Evolutionary conservation across 768 basidiomycete species (phyloP).

Genomic region (Termitomyces sp.): DNA sequence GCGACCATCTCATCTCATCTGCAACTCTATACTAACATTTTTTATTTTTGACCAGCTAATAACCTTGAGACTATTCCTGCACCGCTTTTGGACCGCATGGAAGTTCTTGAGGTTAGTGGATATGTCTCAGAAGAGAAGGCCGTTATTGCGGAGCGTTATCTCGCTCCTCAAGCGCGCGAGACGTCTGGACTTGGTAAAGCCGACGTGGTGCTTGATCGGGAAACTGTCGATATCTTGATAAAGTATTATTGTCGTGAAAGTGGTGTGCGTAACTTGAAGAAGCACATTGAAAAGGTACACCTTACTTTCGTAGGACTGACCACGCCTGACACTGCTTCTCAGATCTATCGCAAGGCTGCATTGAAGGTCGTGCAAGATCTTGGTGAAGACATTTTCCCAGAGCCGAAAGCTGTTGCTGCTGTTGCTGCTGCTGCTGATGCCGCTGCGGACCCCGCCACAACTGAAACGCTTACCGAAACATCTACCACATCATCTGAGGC

Average conservation of each 20-base stretch:
- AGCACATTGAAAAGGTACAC: constrained; percentile 93
- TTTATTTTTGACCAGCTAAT: constrained; percentile 55
- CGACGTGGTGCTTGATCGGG: constrained; percentile 74
- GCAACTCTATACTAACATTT: neutral
- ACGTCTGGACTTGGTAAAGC: constrained; percentile 82
- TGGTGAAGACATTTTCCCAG: constrained; percentile 83
- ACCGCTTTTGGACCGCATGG: constrained; percentile 93
- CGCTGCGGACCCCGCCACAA: constrained; percentile 13
- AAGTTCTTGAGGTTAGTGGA: constrained; percentile 90
- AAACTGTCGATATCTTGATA: constrained; percentile 84
- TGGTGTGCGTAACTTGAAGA: constrained; percentile 95
- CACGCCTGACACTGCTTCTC: neutral
- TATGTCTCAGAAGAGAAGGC: constrained; percentile 94
- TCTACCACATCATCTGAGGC: constrained; percentile 8
- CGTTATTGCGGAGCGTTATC: constrained; percentile 82
- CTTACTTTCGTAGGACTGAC: neutral
- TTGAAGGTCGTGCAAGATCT: constrained; percentile 87
- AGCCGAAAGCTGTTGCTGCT: constrained; percentile 36
- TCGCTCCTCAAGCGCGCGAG: constrained; percentile 92
- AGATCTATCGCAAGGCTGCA: constrained; percentile 98
- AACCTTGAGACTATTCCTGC: constrained; percentile 92
- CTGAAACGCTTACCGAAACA: constrained; percentile 30
- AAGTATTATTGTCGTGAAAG: constrained; percentile 98
- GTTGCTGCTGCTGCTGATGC: constrained; percentile 17
- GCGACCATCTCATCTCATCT: neutral